Evolutionary conservation across 202 grass and related monocot genomes (phyloP), one percentile per base, ranked within the genome.

Genomic region (Elaeis oleifera): DNA sequence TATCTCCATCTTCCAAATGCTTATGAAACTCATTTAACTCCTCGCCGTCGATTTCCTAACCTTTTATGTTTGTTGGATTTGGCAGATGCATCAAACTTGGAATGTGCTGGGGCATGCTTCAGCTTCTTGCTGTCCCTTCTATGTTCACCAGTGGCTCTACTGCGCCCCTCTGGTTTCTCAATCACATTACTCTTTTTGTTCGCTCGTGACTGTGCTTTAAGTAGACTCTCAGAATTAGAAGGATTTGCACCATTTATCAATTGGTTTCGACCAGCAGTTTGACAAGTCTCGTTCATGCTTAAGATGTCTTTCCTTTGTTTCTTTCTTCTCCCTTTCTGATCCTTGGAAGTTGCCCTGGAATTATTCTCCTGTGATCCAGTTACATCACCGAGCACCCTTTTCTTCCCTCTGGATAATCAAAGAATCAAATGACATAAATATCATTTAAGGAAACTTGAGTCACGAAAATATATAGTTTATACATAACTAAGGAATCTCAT

Each of bases 341-440:
- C 63, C 32, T 25, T 77, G 4, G 63, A 53, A 9, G 15, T 54
- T 16, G 5, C 49, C 14, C 9, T 39, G 22, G 18, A 7, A 16
- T 5, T 13, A 9, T 25, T 71, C 67, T 71, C 44, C 39, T 60
- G 67, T 82, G 62, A 71, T 16, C 28, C 53, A 20, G 65, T 22
- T 55, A 71, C 74, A 55, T 54, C 53, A 56, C 50, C 58, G 23
- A 63, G 61, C 53, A 58, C 56, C 0, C 22, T 7, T 17, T n/a
- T 65, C 74, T 80, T 90, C 68, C 75, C 71, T 65, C 86, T 90
- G 78, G 29, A 67, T 61, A 66, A 16, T 16, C 23, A 69, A 7
- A 16, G 18, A 54, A 28, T 15, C 11, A 51, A 17, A 50, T 73
- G 19, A 89, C 19, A 22, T 70, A 54, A 7, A 54, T 59, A 18